Base-by-base conservation (phyloP, 2,329 filamentous ascomycete species). In the Microdochium paspali region DNA sequence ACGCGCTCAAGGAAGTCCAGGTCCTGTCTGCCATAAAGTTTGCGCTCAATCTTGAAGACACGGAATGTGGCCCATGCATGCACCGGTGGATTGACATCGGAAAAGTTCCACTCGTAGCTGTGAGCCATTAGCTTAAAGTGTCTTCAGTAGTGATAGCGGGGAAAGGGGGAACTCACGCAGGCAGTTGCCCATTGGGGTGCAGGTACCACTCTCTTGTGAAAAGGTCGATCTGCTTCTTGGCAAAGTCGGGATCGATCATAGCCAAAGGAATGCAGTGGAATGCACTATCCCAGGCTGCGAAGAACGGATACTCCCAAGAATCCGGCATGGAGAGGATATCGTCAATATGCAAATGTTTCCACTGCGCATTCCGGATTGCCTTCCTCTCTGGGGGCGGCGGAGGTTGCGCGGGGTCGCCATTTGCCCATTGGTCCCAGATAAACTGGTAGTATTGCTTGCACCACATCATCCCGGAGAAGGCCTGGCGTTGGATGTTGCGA, bases 161-260 rank as follows among this genome's bases (percentile, higher is more conserved):
- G 18, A 6, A 15, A 43, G 13, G 7, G 26, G 18, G 6, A 15
- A 70, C 73, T 63, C 84, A 93, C 57, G 91, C 90, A 45, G 90
- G 89, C 31, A 97, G 72, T 66, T 97, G 91, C 43, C 91, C 93
- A 59, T 97, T 97, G 15, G 91, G 91, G 66, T 97, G 91, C 78
- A 93, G 95, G 72, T 96, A 97, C 93, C 91, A 97, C 70, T 97
- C 93, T 59, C 91, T 79, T 2, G 91, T 97, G 63, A 97, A 91
- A 39, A 97, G 71, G 62, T 97, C 93, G 45, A 97, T 81, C 68
- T 97, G 91, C 72, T 95, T 96, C 79, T 97, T 97, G 47, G 91
- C 90, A 59, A 96, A 96, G 39, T 96, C 91, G 0, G 91, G 93
- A 59, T 97, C 91, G 53, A 97, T 90, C 90, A 97, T 96, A 32